Conservation (phyloP, 495 filamentous ascomycete genomes). For the Lentithecium fluviatile region DNA sequence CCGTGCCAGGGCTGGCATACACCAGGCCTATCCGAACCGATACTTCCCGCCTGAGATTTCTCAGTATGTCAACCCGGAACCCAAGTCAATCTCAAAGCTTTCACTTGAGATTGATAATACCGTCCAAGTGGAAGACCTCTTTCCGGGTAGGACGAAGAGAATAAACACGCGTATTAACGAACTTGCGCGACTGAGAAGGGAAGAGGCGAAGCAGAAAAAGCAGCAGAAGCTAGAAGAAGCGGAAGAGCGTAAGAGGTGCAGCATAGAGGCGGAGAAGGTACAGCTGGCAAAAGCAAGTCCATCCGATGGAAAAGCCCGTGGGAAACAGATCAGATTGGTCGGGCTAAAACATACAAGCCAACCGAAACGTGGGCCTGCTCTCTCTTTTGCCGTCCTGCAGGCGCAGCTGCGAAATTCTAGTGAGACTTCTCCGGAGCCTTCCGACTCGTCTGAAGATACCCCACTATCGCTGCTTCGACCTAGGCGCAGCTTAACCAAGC, state of each 20-base stretch:
- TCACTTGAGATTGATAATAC: slow-evolving; percentile 1
- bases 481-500: background rate
- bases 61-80: slow-evolving; percentile 8
- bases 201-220: slow-evolving; percentile 1
- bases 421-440: background rate
- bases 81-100: background rate
- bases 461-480: background rate
- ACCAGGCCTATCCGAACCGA: slow-evolving; percentile 45
- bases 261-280: background rate
- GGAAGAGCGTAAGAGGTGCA: background rate
- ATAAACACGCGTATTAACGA: slow-evolving; percentile 4
- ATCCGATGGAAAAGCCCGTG: no score
- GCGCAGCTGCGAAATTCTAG: background rate
- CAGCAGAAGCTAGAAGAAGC: background rate
- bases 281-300: background rate
- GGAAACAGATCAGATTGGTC: no score
- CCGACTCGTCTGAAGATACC: slow-evolving; percentile 8
- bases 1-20: slow-evolving; percentile 54
- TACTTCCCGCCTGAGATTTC: slow-evolving; percentile 47
- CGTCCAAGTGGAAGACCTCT: background rate
- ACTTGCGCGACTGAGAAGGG: background rate
- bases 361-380: no score
- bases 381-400: no score
- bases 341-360: no score
- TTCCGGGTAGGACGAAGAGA: background rate